Base-by-base conservation (phyloP, 495 filamentous ascomycete species). In the Baudoinia panamericana region DNA sequence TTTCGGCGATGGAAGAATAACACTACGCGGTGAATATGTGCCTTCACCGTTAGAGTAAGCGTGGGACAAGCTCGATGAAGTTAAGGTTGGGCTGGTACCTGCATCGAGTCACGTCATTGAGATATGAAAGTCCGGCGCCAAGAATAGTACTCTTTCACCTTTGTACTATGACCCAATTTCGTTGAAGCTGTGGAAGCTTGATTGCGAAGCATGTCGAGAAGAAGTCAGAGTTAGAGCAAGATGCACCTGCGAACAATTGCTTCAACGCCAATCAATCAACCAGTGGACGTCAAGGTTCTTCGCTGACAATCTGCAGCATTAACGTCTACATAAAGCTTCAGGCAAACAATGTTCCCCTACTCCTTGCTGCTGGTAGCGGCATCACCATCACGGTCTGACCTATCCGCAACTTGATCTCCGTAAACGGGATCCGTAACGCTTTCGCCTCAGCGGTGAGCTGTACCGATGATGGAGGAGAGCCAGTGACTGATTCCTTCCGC, bases 381-480 rank as follows among this genome's bases (percentile, higher is more conserved):
- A 34, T 16, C 13, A 19, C 18, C 16, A 10, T 3, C 31, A 53
- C 46, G 21, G 44, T 41, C 25, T 50, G 39, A 15, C 50, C 50
- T 11, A 53, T 50, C 6, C 41, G 28, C 8, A 53, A 40, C 31
- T 53, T 53, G 31, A 53, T 41, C 22, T 45, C 37, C 2, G 18
- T 4, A 20, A 53, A 53, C 19, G n/a, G 5, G 15, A 48, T 43
- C 4, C 16, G n/a, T 20, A 50, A 17, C 6, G 2, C 16, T 23
- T 5, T 17, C 19, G 30, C 24, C 35, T 36, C 8, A 8, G 8
- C 16, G 10, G 11, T 26, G 8, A 16, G 5, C 34, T 8, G 7
- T 8, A 23, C 7, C 6, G 5, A 18, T n/a, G 30, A 33, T 33
- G 7, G 6, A 9, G 30, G 9, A 11, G 9, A 4, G 4, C 4